Base-by-base conservation (phyloP, 2,329 filamentous ascomycete species). In the Colletotrichum chlorophyti region DNA sequence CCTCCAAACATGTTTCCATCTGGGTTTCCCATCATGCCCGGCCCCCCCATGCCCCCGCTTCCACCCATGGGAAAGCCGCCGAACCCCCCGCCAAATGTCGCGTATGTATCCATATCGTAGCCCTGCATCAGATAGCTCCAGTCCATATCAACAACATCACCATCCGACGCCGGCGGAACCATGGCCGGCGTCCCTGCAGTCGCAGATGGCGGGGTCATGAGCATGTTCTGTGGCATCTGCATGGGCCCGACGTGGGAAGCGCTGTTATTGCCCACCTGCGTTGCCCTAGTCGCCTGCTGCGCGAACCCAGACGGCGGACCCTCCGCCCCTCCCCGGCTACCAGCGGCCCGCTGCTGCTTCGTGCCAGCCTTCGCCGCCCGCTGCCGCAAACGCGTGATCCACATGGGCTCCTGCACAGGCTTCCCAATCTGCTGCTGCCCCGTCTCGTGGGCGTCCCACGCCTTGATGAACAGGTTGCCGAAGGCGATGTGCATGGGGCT, bases 401-500 rank as follows among this genome's bases (percentile, higher is more conserved):
- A 79, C 40, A 68, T 70, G 3, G 83, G 83, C 11, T 74, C 72
- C 14, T 71, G 65, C 3, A 79, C 59, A 2, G 74, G 68, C 26
- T 74, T 76, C 1, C 83, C 83, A 6, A 74, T 69, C 47, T 75
- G 74, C 5, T 72, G 62, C 62, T 80, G 76, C 11, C 80, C 79
- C 2, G 77, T 73, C 63, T 81, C 80, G 52, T 81, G 79, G 3
- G 82, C 82, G 38, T 83, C 80, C 86, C 86, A 89, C 0, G 85
- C 85, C 65, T 85, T 87, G 55, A 89, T 71, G 35, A 89, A 83
- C 15, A 83, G 76, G 17, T 76, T 75, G 1, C 82, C 81, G 60
- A 89, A 85, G 1, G 81, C 80, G 26, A 81, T 72, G 64, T 86
- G 83, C 72, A 87, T 77, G 6, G 84, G 84, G 38, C 76, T 85